Conservation (phyloP, 2,329 filamentous ascomycete genomes). For the Cryphonectria parasitica region DNA sequence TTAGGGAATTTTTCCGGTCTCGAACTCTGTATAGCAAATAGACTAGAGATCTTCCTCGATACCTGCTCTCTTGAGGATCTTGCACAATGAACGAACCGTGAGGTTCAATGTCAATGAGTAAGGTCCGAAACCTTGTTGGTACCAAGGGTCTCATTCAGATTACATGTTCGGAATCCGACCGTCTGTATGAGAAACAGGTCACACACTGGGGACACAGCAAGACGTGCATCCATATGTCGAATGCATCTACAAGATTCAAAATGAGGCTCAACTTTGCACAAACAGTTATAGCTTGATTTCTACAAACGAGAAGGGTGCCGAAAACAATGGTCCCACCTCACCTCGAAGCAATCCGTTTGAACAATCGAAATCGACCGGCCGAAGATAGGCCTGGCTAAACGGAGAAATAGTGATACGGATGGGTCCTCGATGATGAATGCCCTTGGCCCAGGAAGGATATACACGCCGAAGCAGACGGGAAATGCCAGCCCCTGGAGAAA, state of each 20-base stretch:
- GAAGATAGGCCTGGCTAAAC: slow-evolving; percentile 6
- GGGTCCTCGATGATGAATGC: slow-evolving; percentile 9
- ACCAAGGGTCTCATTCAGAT: slow-evolving; percentile 6
- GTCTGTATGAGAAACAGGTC: background rate
- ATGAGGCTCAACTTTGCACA: background rate
- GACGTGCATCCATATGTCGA: background rate
- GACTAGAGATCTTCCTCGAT: background rate
- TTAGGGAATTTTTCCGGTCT: background rate
- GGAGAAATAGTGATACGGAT: slow-evolving; percentile 12
- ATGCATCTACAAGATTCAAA: background rate
- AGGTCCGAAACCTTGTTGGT: slow-evolving; percentile 1
- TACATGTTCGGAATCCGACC: slow-evolving; percentile 22
- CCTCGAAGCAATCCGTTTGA: slow-evolving; percentile 18
- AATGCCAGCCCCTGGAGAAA: slow-evolving; percentile 27
- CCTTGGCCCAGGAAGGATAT: slow-evolving; percentile 13
- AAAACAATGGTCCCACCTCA: slow-evolving; percentile 14
- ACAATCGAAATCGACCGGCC: slow-evolving; percentile 21
- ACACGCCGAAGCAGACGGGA: slow-evolving; percentile 7
- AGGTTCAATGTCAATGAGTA: background rate
- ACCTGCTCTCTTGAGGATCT: background rate
- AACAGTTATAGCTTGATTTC: background rate
- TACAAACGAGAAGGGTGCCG: background rate
- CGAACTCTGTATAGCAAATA: background rate
- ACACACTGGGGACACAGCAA: background rate
- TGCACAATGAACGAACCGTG: background rate